Base-by-base conservation (phyloP, 2,329 filamentous ascomycete species). In the Sporothrix brasiliensis region DNA sequence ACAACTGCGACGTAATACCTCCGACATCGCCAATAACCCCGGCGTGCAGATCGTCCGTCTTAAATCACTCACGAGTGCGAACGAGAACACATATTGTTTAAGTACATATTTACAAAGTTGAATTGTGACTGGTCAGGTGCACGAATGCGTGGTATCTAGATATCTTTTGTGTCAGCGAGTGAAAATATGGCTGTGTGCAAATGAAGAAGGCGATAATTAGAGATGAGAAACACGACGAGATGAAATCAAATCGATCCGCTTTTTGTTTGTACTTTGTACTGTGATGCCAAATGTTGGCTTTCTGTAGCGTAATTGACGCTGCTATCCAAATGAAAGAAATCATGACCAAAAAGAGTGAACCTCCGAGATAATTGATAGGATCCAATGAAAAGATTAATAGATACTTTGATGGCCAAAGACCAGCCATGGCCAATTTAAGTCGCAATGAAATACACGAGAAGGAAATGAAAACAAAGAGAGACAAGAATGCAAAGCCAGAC, bases 21-120 rank as follows among this genome's bases (percentile, higher is more conserved):
- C 61, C 61, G 61, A 65, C 44, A 65, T 65, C 16, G 61, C 61
- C 41, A 61, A 61, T 27, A 47, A 44, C 19, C 9, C 19, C 34
- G 34, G 56, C 16, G 21, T n/a, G 41, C 13, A 19, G 60, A 63
- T 63, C 60, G 14, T n/a, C 60, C 60, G 60, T 13, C 39, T 63
- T 16, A 63, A 63, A 63, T 13, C 41, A 63, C 49, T 6, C 21
- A 19, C n/a, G 13, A 61, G 3, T 34, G 2, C 34, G 1, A 9
- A 9, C 5, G 7, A 5, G 34, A 34, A 34, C 34, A 34, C 6
- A 34, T 34, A 34, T 34, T 7, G 6, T 4, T 7, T 16, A 16
- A 44, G 14, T 44, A 16, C 4, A 11, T 44, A 44, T 44, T 44
- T 16, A 44, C 14, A 1, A n/a, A 47, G 21, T 39, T 47, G 58